Conservation (phyloP, 345 rosid genomes). For the Populus euphratica region DNA sequence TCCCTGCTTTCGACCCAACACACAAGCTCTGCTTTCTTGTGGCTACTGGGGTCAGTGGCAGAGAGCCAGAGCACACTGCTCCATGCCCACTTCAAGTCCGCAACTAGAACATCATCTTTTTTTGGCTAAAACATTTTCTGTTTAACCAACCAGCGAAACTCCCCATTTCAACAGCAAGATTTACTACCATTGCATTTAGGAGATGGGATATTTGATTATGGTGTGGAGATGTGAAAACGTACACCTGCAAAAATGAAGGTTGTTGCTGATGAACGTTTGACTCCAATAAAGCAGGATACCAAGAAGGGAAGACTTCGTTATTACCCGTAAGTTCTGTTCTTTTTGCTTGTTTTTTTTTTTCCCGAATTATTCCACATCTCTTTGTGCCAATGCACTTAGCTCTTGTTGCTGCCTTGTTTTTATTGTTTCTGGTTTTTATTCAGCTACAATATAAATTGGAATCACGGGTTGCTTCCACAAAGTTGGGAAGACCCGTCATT, state of each 20-base stretch:
- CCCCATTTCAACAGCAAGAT: no score
- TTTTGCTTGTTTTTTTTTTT: no score
- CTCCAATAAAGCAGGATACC: constrained; percentile 86
- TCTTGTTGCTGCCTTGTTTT: background rate
- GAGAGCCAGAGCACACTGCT: no score
- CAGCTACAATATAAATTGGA: constrained; percentile 90
- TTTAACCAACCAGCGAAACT: no score
- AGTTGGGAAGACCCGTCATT: constrained; percentile 97
- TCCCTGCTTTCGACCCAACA: no score
- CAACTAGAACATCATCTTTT: no score
- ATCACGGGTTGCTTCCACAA: constrained; percentile 92
- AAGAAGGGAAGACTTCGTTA: constrained; percentile 66
- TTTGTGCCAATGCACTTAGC: background rate
- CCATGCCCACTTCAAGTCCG: no score
- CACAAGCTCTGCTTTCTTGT: no score
- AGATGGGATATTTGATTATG: constrained; percentile 72
- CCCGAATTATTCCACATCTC: no score
- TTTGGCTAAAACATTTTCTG: no score
- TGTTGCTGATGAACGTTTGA: constrained; percentile 78
- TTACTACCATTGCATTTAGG: constrained; percentile 65
- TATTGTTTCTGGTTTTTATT: background rate
- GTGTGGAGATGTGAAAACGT: constrained; percentile 84
- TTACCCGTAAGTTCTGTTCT: constrained; percentile 46
- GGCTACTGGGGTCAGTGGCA: no score
- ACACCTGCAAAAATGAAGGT: constrained; percentile 94